Percentiles rank a stretch among this genome's conserved stretches.
Conservation (phyloP, 257 asterid genomes). For the Forsythia viridissima region DNA sequence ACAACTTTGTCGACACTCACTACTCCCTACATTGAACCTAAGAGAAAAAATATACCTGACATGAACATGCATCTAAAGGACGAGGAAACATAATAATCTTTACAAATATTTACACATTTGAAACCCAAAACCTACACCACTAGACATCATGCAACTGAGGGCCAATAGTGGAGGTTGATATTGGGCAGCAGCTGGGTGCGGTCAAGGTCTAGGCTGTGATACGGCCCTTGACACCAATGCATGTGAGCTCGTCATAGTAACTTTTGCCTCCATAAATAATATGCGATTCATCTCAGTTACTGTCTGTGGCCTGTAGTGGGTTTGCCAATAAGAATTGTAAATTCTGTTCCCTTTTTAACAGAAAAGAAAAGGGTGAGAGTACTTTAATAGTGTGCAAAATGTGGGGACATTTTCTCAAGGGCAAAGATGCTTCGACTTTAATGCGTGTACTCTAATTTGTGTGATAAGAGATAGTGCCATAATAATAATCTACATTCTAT, state of each 20-base stretch:
- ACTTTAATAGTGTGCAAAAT: neutral
- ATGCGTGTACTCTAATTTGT: neutral
- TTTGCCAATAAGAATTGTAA: neutral
- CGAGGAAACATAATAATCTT: neutral
- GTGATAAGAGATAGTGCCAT: neutral
- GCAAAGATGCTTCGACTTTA: neutral
- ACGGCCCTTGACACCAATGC: neutral
- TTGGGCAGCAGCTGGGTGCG: neutral
- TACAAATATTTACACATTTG: neutral
- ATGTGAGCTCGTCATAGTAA: slow-evolving; percentile 1
- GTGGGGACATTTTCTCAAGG: neutral
- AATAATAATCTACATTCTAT: neutral
- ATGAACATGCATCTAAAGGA: neutral
- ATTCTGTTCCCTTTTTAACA: slow-evolving; percentile 1
- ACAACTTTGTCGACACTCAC: neutral
- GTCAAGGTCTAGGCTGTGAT: neutral
- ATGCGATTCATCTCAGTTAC: slow-evolving; percentile 5
- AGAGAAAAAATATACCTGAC: neutral
- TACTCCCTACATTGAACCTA: neutral
- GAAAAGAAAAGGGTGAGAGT: neutral
- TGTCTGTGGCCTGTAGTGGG: neutral
- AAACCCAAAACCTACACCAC: neutral
- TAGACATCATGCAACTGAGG: neutral
- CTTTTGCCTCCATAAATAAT: slow-evolving; percentile 1
- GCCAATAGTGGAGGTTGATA: neutral